Conservation (phyloP, 1,284 basidiomycete species). For the Neonothopanus nambi region DNA sequence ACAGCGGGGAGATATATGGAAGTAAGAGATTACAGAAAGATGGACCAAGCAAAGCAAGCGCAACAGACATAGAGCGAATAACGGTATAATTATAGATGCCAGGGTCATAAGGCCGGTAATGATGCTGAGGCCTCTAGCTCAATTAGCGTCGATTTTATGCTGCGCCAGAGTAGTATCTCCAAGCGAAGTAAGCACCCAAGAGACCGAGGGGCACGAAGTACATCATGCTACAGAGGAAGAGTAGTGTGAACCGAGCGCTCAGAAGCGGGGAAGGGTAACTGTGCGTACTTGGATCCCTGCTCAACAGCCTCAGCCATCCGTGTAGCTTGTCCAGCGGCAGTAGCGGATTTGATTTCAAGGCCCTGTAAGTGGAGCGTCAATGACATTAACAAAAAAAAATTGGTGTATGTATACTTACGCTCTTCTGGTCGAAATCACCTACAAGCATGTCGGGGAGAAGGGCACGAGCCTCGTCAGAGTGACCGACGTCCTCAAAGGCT, state of each 20-base stretch:
- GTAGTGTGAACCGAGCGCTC: conserved; percentile 3
- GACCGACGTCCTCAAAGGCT: conserved; percentile 98
- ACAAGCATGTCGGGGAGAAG: conserved; percentile 78
- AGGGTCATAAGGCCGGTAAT: too few relatives aligned
- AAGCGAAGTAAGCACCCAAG: conserved; percentile 81
- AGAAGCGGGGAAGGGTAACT: conserved; percentile 6
- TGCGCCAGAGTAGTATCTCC: conserved; percentile 64
- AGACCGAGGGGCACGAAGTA: conserved; percentile 78
- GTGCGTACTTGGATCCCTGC: conserved; percentile 67
- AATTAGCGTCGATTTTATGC: conserved; percentile 30
- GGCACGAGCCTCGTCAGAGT: conserved; percentile 97
- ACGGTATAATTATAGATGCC: neutral
- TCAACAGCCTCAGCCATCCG: conserved; percentile 52
- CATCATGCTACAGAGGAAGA: conserved; percentile 51
- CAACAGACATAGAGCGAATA: neutral
- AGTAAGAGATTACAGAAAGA: neutral
- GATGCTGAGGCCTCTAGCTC: neutral
- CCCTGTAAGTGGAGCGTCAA: conserved; percentile 33
- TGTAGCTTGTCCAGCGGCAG: conserved; percentile 44
- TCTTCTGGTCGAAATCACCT: conserved; percentile 74
- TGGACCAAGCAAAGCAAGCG: too few relatives aligned
- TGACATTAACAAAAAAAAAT: conserved; percentile 7
- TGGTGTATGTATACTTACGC: conserved; percentile 47
- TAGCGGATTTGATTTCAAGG: conserved; percentile 49
- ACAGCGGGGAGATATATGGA: neutral